Base-by-base conservation (phyloP, 305 asterid genomes). In the Fraxinus greggii region DNA sequence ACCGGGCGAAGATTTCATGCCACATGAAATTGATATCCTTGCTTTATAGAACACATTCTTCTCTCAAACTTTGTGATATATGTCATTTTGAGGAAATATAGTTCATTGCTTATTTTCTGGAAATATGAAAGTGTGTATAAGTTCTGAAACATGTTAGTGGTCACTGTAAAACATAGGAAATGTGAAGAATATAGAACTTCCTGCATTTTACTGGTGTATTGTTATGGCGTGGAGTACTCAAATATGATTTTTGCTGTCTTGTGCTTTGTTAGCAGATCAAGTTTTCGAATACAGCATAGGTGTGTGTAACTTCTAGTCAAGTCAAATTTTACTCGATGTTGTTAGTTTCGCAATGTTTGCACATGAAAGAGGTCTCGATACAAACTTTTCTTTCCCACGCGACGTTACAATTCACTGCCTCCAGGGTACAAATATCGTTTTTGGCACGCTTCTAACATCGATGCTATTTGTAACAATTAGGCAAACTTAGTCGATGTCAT, bases 1-100 rank as follows among this genome's bases (percentile, higher is more conserved):
- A 77, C 97, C 99, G 23, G 93, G 96, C 29, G 98, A 92, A 86
- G 98, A 97, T 83, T 97, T 91, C 88, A 93, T 97, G 99, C 99
- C 98, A 73, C 99, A 94, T 86, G 99, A 97, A 83, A 84, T 91
- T 54, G 95, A 92, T 65, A 91, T 93, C 78, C 86, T 94, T 35
- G 74, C 95, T 48, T 21, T 83, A 63, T 90, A 87, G 91, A 78
- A 56, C 8, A 32, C 24, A 36, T 69, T 69, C 40, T 69, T 29
- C 75, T 29, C 23, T 69, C 40, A 69, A 5, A 17, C 75, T 28
- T 13, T 31, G 40, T 69, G 75, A 29, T 29, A 69, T 72, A 72
- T 74, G 23, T 2, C 75, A 76, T 76, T 67, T 29, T 29, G 23
- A 69, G 23, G 75, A 29, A 69, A 1, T 10, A 10, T 69, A 28